These are phyloP conservation scores for Metarhizium anisopliae DNA, from an alignment of 2,329 filamentous ascomycete genomes.

Conservation along the genomic window DNA sequence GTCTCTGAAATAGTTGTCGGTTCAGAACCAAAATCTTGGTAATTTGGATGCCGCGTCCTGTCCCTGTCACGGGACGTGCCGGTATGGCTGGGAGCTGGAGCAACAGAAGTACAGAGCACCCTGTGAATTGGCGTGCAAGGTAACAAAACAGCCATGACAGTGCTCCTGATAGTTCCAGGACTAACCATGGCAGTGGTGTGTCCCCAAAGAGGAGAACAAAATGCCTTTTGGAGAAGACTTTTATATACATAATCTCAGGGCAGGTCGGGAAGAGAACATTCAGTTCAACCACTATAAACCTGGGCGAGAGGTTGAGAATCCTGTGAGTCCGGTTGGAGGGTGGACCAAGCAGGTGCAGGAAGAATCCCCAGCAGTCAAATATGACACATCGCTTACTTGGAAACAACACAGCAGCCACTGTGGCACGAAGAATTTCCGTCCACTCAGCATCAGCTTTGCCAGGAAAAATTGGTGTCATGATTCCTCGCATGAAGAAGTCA, in stretches of 20 bases:
- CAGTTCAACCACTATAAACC: no score
- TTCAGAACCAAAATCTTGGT: background rate
- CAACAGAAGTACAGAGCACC: background rate
- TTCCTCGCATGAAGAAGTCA: background rate
- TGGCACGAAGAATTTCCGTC: background rate
- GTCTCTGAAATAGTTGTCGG: background rate
- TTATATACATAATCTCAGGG: no score
- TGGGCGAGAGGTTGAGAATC: no score
- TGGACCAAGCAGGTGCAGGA: background rate
- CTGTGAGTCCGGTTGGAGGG: no score
- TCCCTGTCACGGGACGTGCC: conserved; percentile 1
- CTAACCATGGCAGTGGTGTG: no score
- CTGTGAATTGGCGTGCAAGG: no score
- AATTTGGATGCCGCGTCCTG: background rate
- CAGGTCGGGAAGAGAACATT: no score
- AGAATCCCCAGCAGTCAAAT: conserved; percentile 2
- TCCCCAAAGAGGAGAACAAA: no score
- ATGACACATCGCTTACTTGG: conserved; percentile 1
- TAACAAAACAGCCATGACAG: no score
- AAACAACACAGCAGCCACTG: background rate
- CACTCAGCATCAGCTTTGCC: background rate
- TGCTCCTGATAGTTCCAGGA: no score
- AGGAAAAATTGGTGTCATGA: background rate
- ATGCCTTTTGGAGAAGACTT: no score
- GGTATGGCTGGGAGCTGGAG: background rate